phyloP scores from a whole-genome alignment of 1,139 yeast genomes.

The Suhomyces anneliseae region DNA sequence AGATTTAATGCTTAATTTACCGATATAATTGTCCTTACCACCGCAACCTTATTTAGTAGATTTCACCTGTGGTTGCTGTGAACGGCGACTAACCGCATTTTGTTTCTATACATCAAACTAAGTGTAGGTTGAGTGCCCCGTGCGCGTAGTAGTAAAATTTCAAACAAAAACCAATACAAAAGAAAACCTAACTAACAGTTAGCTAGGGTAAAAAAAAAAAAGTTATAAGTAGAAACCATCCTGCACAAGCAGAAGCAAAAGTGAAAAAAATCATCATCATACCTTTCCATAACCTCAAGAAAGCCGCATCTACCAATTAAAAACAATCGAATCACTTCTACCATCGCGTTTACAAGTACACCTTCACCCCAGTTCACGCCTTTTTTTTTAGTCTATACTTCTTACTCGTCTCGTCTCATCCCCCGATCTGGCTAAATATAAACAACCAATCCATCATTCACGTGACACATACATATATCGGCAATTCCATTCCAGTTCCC shows the following conservation, averaged over 20 bases:
- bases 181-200: too few relatives aligned
- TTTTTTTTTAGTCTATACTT: background rate
- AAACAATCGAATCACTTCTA: too few relatives aligned
- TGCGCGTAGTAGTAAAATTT: too few relatives aligned
- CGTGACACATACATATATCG: background rate
- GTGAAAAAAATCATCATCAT: too few relatives aligned
- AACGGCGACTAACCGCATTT: background rate
- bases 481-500: background rate
- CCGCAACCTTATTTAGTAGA: background rate
- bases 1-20: background rate
- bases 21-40: background rate
- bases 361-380: background rate
- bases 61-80: background rate
- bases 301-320: too few relatives aligned
- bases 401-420: background rate
- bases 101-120: background rate
- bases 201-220: too few relatives aligned
- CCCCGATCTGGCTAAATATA: conserved; percentile 3
- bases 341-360: too few relatives aligned
- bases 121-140: background rate
- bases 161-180: too few relatives aligned
- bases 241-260: too few relatives aligned
- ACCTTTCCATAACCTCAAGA: too few relatives aligned
- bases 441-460: background rate
- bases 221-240: too few relatives aligned